Evolutionary conservation across 2,329 filamentous ascomycete genomes (phyloP), one percentile per base, ranked within the genome.

Genomic region (Aspergillus ibericus): DNA sequence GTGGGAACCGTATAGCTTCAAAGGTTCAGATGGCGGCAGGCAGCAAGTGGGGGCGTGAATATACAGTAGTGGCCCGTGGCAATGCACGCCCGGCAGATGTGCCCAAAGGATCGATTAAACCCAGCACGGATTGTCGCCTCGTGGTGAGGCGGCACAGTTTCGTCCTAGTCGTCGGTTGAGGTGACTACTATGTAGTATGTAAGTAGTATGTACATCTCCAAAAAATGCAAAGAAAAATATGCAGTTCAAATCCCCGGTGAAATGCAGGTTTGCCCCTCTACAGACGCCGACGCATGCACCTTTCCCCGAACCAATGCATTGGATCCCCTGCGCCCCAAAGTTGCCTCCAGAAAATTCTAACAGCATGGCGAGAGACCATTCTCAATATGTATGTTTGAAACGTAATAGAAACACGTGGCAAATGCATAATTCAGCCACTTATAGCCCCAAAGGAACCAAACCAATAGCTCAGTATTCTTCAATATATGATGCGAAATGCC

Each of bases 221-320:
- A 32, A 32, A 32, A 32, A 32, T 25, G 22, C 22, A 32, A 32
- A 32, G 9, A 32, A 9, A 32, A 32, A 8, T 4, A 9, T 29
- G 27, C 8, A 29, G 5, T 29, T 29, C 27, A 29, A 29, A 4
- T 8, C 27, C 27, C 27, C 38, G n/a, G 16, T 42, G 10, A 16
- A 18, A 42, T 42, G 38, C 18, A 42, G 38, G 6, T 42, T 18
- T 42, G 25, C 52, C 36, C 27, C 44, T 55, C 53, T 55, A 59
- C 56, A 46, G 49, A 50, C 35, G 54, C 56, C 44, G 44, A 54
- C 40, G 16, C 51, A 58, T 58, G 50, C 56, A 58, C 44, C 51
- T 50, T 53, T 36, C 16, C 40, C 56, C 16, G 34, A 5, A 9
- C 35, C 36, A 44, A 29, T 46, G 44, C 18, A 22, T 46, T 16